Base-by-base conservation (phyloP, 129 eudicot genomes). In the Smallanthus sonchifolius region DNA sequence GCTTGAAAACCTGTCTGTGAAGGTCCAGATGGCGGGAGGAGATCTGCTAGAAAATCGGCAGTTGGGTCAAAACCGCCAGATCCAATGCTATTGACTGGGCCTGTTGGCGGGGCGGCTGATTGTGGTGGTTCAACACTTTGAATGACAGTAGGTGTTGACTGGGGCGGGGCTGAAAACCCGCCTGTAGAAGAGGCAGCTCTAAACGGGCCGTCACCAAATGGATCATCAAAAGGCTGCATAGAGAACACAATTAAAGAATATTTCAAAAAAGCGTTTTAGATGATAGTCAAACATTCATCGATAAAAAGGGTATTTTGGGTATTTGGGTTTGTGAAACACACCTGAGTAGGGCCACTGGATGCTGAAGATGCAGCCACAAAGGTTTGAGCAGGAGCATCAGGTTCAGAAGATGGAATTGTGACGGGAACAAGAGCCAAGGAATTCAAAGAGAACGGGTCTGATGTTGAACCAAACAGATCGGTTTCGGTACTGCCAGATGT, bases 171-270 rank as follows among this genome's bases (percentile, higher is more conserved):
- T 55, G 87, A 36, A 37, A 73, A 72, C 49, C 76, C 82, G 5
- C 85, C 87, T 5, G 89, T 52, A 19, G 96, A 32, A 70, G 96
- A 72, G 37, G 80, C 48, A 40, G 97, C 99, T 89, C 79, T 87
- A 75, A 95, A 95, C 15, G 97, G 99, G 65, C 89, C 92, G 20
- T 91, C 97, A 20, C 99, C 99, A 79, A 95, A 95, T 36, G 97
- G 99, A 74, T 95, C 99, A 44, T 85, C 96, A 82, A 95, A 95
- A 15, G 87, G 64, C 99, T 95, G 94, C 84, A 83, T 36, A 42
- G 56, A 67, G 16, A 65, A 36, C 32, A 63, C 45, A 39, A 19
- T 19, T 24, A 38, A 19, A 65, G 9, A 69, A 77, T 35, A 52
- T 40, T 49, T 17, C 60, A 72, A 43, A 44, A 61, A 32, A 38